Evolutionary conservation across 176 grass and related monocot genomes (phyloP).

Genomic region (Zea luxurians): DNA sequence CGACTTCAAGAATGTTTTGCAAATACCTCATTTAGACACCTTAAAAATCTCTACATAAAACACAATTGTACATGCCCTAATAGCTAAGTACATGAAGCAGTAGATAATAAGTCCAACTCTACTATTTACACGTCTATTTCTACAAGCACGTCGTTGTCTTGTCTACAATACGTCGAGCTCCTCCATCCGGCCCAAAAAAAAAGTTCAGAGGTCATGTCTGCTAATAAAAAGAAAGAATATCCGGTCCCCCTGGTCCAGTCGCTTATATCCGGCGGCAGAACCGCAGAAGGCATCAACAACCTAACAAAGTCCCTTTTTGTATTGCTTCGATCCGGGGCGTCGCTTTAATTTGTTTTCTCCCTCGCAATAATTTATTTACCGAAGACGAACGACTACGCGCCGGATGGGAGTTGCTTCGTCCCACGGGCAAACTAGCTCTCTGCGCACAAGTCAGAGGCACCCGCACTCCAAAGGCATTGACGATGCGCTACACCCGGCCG

Average conservation of each 20-base stretch:
- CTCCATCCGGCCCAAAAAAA: too few relatives aligned
- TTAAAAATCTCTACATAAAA: too few relatives aligned
- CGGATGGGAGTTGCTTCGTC: constrained; percentile 30
- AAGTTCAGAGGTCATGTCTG: too few relatives aligned
- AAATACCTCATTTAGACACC: too few relatives aligned
- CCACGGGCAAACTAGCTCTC: constrained; percentile 38
- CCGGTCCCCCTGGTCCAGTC: constrained; percentile 24
- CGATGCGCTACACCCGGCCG: constrained; percentile 13
- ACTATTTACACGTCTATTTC: too few relatives aligned
- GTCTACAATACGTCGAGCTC: too few relatives aligned
- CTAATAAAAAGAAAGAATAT: too few relatives aligned
- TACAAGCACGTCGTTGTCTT: too few relatives aligned
- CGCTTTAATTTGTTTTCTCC: constrained; percentile 9
- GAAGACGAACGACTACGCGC: not conserved
- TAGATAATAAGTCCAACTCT: too few relatives aligned
- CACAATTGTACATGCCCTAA: too few relatives aligned
- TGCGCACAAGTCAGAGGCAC: constrained; percentile 32
- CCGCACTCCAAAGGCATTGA: constrained; percentile 64
- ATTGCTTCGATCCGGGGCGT: constrained; percentile 11
- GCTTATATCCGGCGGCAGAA: constrained; percentile 45
- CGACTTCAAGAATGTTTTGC: too few relatives aligned
- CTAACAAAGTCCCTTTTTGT: not conserved
- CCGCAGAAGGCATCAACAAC: constrained; percentile 48
- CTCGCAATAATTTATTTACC: not conserved
- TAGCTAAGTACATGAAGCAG: too few relatives aligned